These are phyloP conservation scores for Fraxinus sp. DNA, from an alignment of 305 asterid genomes.

Conservation along the genomic window DNA sequence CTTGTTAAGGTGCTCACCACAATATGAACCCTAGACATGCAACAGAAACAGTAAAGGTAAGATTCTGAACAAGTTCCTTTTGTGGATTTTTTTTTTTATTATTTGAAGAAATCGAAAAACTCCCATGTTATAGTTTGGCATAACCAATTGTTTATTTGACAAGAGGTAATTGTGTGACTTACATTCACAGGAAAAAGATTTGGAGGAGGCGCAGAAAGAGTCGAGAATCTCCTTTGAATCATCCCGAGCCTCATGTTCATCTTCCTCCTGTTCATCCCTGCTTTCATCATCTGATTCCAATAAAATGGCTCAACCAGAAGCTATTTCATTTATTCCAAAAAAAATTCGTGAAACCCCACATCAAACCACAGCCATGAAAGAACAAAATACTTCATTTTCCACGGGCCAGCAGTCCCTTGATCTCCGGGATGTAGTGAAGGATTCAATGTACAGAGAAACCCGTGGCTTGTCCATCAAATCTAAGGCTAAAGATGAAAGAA, in stretches of 20 bases:
- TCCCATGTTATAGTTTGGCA: neutral
- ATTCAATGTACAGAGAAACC: constrained; percentile 80
- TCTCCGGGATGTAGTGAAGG: constrained; percentile 71
- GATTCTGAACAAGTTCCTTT: constrained; percentile 24
- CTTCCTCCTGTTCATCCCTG: constrained; percentile 57
- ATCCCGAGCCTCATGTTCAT: constrained; percentile 57
- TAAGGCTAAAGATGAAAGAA: constrained; percentile 43
- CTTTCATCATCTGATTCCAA: constrained; percentile 56
- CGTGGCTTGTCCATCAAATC: constrained; percentile 62
- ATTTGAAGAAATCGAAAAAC: neutral
- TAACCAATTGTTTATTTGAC: neutral
- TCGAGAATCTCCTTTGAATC: constrained; percentile 44
- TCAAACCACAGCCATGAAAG: constrained; percentile 33
- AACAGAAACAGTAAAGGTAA: constrained; percentile 40
- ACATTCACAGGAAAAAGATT: constrained; percentile 54
- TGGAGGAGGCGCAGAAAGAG: constrained; percentile 42
- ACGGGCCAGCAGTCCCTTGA: constrained; percentile 43
- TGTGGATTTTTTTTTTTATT: neutral
- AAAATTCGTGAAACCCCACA: constrained; percentile 34
- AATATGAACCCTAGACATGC: constrained; percentile 42
- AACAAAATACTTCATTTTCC: constrained; percentile 26
- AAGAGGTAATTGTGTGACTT: constrained; percentile 19
- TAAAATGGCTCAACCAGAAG: constrained; percentile 44
- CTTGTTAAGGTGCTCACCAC: constrained; percentile 48
- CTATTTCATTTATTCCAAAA: constrained; percentile 27